Evolutionary conservation across 164 flowering plant genomes (phyloP), one percentile per base, ranked within the genome.

Genomic region (Vitis riparia): DNA sequence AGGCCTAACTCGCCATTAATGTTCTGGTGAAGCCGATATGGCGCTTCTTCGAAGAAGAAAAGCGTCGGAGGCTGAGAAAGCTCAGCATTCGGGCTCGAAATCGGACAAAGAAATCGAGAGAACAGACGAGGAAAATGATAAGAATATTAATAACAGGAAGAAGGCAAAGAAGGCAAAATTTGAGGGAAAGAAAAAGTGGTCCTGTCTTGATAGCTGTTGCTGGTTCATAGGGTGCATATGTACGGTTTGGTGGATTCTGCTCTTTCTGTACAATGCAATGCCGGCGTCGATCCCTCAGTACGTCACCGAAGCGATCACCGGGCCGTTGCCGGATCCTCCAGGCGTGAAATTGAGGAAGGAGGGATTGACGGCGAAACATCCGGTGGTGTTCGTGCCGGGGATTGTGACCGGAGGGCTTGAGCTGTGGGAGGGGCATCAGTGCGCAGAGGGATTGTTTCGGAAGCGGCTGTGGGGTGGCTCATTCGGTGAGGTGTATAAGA

Each of bases 391-490:
- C 62, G 93, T 95, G 29, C 99, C 99, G 0, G 98, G 98, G 69
- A 93, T 95, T n/a, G 99, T 95, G 11, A 95, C 99, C 0, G 97
- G 92, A 0, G 99, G 99, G 59, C 87, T 95, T 15, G 99, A 95
- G 82, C 74, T 93, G 30, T 93, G 99, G 99, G 98, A 95, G 57
- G 99, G 99, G 2, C 88, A 84, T 62, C 84, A 83, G 11, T 95
- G 99, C 63, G 92, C 97, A 5, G 94, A 91, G 4, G 98, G 98
- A 4, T 67, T 93, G 80, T 95, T 95, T 68, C 70, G 99, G 67
- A 95, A 93, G 83, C 73, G 99, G 68, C 89, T 95, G 8, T 93
- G 99, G 99, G 99, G 99, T 16, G 99, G 99, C 37, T 84, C 93
- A 0, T 93, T 95, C 74, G 98, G 98, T 9, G 98, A 93, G 68